Evolutionary conservation across 2,329 filamentous ascomycete species (phyloP).

Genomic region (Botrytis galanthina): DNA sequence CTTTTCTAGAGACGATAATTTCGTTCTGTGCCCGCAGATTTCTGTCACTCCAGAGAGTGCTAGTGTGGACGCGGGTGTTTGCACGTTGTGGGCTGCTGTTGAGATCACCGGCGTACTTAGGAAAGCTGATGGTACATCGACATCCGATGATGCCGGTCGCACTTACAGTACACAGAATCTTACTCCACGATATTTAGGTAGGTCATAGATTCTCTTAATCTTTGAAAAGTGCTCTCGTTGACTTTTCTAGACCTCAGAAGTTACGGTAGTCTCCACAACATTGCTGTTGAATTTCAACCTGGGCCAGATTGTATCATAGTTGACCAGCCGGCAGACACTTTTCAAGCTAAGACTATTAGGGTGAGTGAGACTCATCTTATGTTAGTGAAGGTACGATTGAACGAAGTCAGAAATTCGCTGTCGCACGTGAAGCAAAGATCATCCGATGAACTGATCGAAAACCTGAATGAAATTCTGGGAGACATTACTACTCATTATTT

Average conservation of each 20-base stretch:
- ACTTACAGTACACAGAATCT: constrained; percentile 2
- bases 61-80: constrained; percentile 35
- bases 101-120: constrained; percentile 38
- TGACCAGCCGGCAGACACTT: constrained; percentile 35
- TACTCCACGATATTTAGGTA: constrained; percentile 18
- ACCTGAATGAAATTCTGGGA: constrained; percentile 57
- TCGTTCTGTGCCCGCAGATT: constrained; percentile 36
- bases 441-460: constrained; percentile 57
- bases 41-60: constrained; percentile 36
- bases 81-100: constrained; percentile 40
- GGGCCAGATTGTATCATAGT: constrained; percentile 31
- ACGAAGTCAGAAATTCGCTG: constrained; percentile 22
- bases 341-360: constrained; percentile 28
- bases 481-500: constrained; percentile 50
- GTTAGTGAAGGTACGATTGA: constrained; percentile 34
- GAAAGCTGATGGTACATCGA: constrained; percentile 26
- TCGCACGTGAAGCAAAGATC: constrained; percentile 40
- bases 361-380: constrained; percentile 35
- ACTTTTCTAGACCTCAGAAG: constrained; percentile 22
- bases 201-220: neutral
- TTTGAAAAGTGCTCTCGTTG: neutral
- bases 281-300: constrained; percentile 34
- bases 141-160: constrained; percentile 8
- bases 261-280: constrained; percentile 36
- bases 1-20: constrained; percentile 8